Base-by-base conservation (phyloP, 768 basidiomycete genomes). In the Mycena belliarum region DNA sequence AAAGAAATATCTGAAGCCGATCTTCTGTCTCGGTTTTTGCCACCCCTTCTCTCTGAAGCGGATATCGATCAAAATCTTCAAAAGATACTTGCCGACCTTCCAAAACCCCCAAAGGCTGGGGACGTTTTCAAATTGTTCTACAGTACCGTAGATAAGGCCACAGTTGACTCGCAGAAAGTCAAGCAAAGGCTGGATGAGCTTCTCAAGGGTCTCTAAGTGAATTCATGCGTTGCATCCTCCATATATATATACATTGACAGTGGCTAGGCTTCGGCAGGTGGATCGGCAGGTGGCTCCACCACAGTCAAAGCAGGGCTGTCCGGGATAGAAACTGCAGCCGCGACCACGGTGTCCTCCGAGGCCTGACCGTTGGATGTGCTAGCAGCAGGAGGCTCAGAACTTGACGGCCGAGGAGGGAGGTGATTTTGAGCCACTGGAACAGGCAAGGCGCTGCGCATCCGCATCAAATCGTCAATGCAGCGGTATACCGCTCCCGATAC, bases 391-490 rank as follows among this genome's bases (percentile, higher is more conserved):
- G 50, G 49, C 18, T n/a, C 40, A 21, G 45, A 20, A 35, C 15
- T 46, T 25, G 49, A 53, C 26, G 63, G 55, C 33, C 66, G 49
- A 47, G 61, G 58, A 48, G 58, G 28, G 49, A 63, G 49, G 20
- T 49, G 26, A 47, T 60, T 40, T 16, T 58, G 23, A 51, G 68
- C 50, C 42, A 66, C 60, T 25, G 73, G 60, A 26, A 73, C 62
- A 16, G 89, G 88, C 29, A 93, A 72, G n/a, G 83, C 77, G 64
- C 91, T 92, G 63, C 89, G 76, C 69, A 93, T 77, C 63, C 84
- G 76, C 69, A 87, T 81, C 59, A 97, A 77, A 64, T 97, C 92
- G 62, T 90, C 87, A 52, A 92, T 81, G 65, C 92, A 87, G 20
- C 80, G 79, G 67, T 83, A 84, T n/a, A 94, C 76, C 4, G 86